Evolutionary conservation across 306 rosid genomes (phyloP).

Genomic region (Albizia julibrissin): DNA sequence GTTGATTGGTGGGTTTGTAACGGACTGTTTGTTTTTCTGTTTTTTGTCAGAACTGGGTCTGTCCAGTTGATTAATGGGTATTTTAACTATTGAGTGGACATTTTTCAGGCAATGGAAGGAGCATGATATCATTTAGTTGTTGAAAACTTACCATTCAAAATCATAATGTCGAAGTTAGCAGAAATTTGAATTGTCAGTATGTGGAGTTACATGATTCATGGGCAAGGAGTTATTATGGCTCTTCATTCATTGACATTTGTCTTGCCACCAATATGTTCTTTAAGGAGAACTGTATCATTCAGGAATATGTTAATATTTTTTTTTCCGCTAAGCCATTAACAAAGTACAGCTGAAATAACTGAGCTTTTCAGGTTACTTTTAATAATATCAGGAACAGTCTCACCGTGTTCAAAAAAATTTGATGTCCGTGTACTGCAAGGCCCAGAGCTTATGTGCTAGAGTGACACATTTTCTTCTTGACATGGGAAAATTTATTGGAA

Average conservation of each 20-base stretch:
- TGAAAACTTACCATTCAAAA: background rate
- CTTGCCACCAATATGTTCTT: background rate
- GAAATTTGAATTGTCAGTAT: background rate
- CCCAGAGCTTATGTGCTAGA: background rate
- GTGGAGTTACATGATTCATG: background rate
- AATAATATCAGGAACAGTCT: background rate
- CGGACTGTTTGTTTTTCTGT: background rate
- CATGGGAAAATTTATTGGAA: background rate
- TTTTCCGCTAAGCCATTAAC: background rate
- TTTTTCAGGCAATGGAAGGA: background rate
- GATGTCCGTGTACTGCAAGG: background rate
- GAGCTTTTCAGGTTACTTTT: background rate
- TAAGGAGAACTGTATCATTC: background rate
- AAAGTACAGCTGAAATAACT: background rate
- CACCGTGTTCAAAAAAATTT: background rate
- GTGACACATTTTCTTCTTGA: background rate
- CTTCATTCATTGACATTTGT: background rate
- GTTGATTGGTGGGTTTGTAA: background rate
- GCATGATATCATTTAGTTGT: background rate
- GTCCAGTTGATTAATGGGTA: background rate
- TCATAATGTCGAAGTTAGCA: background rate
- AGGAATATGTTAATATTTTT: background rate
- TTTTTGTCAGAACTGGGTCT: background rate
- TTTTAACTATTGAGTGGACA: background rate
- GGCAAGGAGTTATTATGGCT: background rate